These are phyloP conservation scores for Gloeophyllum trabeum DNA, from an alignment of 768 basidiomycete species.

Conservation along the genomic window DNA sequence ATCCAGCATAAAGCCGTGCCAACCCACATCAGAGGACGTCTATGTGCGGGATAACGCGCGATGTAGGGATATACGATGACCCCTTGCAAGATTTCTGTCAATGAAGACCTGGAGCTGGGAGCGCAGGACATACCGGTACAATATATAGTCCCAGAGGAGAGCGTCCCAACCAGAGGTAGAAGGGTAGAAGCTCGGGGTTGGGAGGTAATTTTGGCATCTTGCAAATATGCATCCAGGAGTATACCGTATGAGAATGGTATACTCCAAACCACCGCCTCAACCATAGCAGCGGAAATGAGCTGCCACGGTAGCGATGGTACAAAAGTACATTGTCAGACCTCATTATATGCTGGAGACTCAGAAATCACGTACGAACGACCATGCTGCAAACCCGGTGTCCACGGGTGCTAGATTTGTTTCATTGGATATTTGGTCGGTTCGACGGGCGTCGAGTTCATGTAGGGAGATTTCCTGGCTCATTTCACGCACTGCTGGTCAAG, in stretches of 20 bases:
- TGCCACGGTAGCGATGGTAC: constrained; percentile 2
- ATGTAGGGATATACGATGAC: constrained; percentile 15
- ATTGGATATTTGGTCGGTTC: too few relatives aligned
- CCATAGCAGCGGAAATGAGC: constrained; percentile 15
- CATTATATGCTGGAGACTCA: not conserved
- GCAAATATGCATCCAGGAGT: constrained; percentile 16
- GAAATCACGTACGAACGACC: constrained; percentile 1
- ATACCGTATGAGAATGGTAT: constrained; percentile 16
- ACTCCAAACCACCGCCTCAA: constrained; percentile 18
- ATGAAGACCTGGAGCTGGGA: not conserved
- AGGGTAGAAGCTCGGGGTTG: constrained; percentile 10
- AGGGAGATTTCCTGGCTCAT: too few relatives aligned
- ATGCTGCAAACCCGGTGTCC: not conserved
- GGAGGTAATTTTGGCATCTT: constrained; percentile 9
- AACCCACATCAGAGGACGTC: constrained; percentile 12
- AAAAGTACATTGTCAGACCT: not conserved
- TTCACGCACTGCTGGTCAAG: too few relatives aligned
- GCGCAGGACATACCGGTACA: constrained; percentile 5
- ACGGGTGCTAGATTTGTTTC: not conserved
- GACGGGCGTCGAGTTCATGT: too few relatives aligned
- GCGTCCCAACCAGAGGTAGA: constrained; percentile 14
- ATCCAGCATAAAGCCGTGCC: constrained; percentile 13
- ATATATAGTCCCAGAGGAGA: constrained; percentile 12
- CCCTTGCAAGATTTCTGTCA: constrained; percentile 8
- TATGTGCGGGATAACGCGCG: constrained; percentile 13